phyloP scores from a whole-genome alignment of 495 filamentous ascomycete species.

The Beverwykella pulmonaria region DNA sequence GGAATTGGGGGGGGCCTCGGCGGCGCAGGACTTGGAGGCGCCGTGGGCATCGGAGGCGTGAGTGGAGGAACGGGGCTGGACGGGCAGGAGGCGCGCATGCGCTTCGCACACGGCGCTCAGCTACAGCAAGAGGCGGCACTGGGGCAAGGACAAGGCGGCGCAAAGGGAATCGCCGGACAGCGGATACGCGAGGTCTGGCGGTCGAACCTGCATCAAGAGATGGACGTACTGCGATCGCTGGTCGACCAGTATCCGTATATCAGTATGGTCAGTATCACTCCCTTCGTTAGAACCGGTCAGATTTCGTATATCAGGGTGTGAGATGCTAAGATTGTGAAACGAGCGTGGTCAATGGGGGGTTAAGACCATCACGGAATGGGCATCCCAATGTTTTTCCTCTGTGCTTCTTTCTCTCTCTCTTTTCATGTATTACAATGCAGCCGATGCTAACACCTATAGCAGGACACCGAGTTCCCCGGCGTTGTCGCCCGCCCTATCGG shows the following conservation, averaged over 20 bases:
- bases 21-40: constrained; percentile 43
- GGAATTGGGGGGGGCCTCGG: constrained; percentile 36
- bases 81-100: constrained; percentile 86
- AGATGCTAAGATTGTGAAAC: neutral
- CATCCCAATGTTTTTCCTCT: constrained; percentile 1
- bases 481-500: constrained; percentile 95
- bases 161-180: constrained; percentile 52
- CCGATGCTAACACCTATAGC: neutral
- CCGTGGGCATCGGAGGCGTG: constrained; percentile 43
- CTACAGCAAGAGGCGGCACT: constrained; percentile 66
- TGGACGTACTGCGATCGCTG: constrained; percentile 74
- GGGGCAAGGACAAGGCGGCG: constrained; percentile 46
- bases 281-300: constrained; percentile 1
- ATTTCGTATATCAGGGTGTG: constrained; percentile 19
- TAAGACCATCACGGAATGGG: constrained; percentile 1
- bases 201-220: constrained; percentile 86
- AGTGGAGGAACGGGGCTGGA: constrained; percentile 78
- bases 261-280: constrained; percentile 76
- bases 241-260: constrained; percentile 91
- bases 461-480: constrained; percentile 98
- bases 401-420: neutral
- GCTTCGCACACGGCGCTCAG: constrained; percentile 76
- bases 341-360: constrained; percentile 5
- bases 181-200: constrained; percentile 95
- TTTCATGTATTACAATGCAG: neutral